Evolutionary conservation across 805 yeast species (phyloP).

Genomic region (Hanseniaspora occidentalis): DNA sequence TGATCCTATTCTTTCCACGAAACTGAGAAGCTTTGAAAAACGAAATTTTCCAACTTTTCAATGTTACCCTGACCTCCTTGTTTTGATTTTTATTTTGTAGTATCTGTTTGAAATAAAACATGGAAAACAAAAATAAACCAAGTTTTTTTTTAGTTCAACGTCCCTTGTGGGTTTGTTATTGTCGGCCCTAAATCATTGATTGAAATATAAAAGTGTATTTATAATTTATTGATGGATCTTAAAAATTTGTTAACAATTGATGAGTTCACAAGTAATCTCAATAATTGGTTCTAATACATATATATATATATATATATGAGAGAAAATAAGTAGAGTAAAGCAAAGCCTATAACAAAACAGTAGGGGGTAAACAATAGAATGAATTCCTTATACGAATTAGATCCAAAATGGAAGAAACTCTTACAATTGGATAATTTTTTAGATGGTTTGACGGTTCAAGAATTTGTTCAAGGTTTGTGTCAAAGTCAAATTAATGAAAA

Average conservation of each 20-base stretch:
- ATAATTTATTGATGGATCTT: not conserved
- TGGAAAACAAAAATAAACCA: no score
- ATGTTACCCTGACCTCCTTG: no score
- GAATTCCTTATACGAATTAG: slow-evolving; percentile 44
- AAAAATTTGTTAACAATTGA: not conserved
- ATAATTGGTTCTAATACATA: not conserved
- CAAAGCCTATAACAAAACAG: not conserved
- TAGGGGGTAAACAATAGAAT: slow-evolving; percentile 10
- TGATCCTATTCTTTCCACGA: no score
- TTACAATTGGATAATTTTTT: slow-evolving; percentile 51
- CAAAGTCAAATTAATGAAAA: slow-evolving; percentile 47
- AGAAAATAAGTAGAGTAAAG: not conserved
- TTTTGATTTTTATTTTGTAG: no score
- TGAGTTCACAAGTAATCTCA: not conserved
- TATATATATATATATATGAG: no score
- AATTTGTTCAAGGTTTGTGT: slow-evolving; percentile 69
- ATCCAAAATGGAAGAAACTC: slow-evolving; percentile 45
- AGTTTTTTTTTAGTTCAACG: no score
- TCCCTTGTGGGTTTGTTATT: no score
- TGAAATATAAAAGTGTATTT: not conserved
- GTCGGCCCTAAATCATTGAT: no score
- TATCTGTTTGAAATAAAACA: no score
- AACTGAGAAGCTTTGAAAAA: no score
- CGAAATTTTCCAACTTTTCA: no score
- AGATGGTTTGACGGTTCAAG: slow-evolving; percentile 59